These are phyloP conservation scores for Galerina marginata DNA, from an alignment of 768 basidiomycete species.

Conservation along the genomic window DNA sequence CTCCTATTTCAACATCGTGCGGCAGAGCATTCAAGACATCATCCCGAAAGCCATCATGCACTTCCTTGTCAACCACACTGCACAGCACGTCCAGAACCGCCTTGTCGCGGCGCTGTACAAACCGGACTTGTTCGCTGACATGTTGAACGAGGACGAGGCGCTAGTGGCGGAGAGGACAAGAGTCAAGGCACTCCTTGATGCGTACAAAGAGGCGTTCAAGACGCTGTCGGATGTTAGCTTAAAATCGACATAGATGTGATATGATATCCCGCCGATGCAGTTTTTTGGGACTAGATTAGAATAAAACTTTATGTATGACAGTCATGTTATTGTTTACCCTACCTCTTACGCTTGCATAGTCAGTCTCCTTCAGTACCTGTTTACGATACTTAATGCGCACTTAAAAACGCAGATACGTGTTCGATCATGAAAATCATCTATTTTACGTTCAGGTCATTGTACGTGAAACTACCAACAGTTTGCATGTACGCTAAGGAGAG, in stretches of 20 bases:
- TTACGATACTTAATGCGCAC: no score
- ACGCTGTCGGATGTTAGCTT: slow-evolving; percentile 83
- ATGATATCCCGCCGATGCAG: not conserved
- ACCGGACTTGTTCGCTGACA: slow-evolving; percentile 87
- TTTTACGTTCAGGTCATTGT: slow-evolving; percentile 11
- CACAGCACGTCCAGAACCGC: slow-evolving; percentile 95
- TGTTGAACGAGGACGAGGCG: slow-evolving; percentile 95
- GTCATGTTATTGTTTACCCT: not conserved
- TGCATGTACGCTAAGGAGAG: slow-evolving; percentile 4
- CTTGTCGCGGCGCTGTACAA: slow-evolving; percentile 95
- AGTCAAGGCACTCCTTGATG: slow-evolving; percentile 93
- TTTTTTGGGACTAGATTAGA: not conserved
- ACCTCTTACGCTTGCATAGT: not conserved
- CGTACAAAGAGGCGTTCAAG: slow-evolving; percentile 94
- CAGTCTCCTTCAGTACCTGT: no score
- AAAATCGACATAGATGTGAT: slow-evolving; percentile 54
- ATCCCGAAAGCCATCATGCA: slow-evolving; percentile 99
- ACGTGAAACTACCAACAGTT: not conserved
- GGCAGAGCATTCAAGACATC: slow-evolving; percentile 96
- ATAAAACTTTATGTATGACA: not conserved
- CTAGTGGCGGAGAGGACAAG: slow-evolving; percentile 91
- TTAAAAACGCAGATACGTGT: not conserved
- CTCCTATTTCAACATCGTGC: slow-evolving; percentile 94
- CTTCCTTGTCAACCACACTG: slow-evolving; percentile 94
- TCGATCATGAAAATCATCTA: slow-evolving; percentile 12